Evolutionary conservation across 768 basidiomycete genomes (phyloP), one percentile per base, ranked within the genome.

Genomic region (Cubamyces lactineus): DNA sequence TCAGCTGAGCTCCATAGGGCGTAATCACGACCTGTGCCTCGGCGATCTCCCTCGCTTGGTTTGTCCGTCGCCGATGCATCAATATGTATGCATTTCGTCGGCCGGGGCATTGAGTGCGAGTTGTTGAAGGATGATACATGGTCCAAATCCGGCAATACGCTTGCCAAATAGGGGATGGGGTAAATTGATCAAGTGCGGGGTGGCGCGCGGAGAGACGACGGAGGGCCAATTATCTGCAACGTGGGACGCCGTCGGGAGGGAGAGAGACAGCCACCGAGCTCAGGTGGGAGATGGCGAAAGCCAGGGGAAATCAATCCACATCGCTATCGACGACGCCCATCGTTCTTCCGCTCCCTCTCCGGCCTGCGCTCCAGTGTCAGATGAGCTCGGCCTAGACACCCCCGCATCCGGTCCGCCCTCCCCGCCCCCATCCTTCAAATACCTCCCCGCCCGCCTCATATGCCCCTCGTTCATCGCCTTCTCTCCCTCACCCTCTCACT

Each of bases 361-460:
- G 9, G 34, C 5, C 34, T 34, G 5, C 9, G 50, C 58, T 17
- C 45, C 57, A 63, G 57, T 34, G 34, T 58, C 57, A 59, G 51
- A 61, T 65, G 59, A 60, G 59, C 60, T 51, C 48, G 61, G 63
- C 19, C 67, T 63, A 67, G 66, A 49, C 60, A 62, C 38, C 53
- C 55, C 53, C 43, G 39, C 47, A 9, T 45, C 67, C 67, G 67
- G 67, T 64, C 67, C 67, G 67, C 57, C 6, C n/a, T 1, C 23
- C 59, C 57, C 57, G 59, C 38, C 50, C 23, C 52, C 53, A n/a
- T 50, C 59, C 58, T 40, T 62, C 58, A 66, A 57, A 62, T 59
- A 62, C 53, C 64, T 26, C 57, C 64, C 26, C 40, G 15, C 28
- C 41, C 53, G 21, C 45, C 53, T 30, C 55, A 6, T 24, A 23